phyloP scores from a whole-genome alignment of 129 eudicot genomes.

The Chrysanthemum seticuspe region DNA sequence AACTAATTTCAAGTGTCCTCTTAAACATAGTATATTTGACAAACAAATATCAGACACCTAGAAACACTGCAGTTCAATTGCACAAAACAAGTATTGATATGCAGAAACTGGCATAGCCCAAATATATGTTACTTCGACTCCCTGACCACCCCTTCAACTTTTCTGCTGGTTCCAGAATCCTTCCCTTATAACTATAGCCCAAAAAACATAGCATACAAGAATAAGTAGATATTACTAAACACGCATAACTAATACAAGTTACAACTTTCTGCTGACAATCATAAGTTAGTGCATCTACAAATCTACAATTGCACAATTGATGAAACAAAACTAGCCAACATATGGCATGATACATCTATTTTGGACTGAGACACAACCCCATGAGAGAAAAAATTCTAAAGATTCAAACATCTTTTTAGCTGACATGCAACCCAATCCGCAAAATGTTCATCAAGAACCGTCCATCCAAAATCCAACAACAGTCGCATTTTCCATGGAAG shows the following conservation, averaged over 20 bases:
- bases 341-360: no score
- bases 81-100: no score
- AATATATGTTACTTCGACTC: slow-evolving; percentile 68
- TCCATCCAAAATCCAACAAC: slow-evolving; percentile 76
- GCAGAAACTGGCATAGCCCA: no score
- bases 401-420: slow-evolving; percentile 53
- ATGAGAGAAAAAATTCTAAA: slow-evolving; percentile 52
- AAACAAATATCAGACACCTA: no score
- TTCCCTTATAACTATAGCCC: slow-evolving; percentile 65
- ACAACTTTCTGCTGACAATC: no score
- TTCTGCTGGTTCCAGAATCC: slow-evolving; percentile 63
- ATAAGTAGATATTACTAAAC: no score
- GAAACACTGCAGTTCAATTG: no score
- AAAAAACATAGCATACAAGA: not conserved
- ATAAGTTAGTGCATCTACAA: no score
- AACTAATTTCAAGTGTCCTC: no score
- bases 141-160: slow-evolving; percentile 66
- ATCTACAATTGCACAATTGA: slow-evolving; percentile 10
- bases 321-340: slow-evolving; percentile 62
- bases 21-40: no score
- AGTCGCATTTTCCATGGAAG: slow-evolving; percentile 63
- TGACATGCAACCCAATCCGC: slow-evolving; percentile 53
- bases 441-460: slow-evolving; percentile 58
- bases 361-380: no score
- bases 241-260: no score